Evolutionary conservation across 352 stramenopile genomes (phyloP).

Genomic region (Pythium brachiatum): DNA sequence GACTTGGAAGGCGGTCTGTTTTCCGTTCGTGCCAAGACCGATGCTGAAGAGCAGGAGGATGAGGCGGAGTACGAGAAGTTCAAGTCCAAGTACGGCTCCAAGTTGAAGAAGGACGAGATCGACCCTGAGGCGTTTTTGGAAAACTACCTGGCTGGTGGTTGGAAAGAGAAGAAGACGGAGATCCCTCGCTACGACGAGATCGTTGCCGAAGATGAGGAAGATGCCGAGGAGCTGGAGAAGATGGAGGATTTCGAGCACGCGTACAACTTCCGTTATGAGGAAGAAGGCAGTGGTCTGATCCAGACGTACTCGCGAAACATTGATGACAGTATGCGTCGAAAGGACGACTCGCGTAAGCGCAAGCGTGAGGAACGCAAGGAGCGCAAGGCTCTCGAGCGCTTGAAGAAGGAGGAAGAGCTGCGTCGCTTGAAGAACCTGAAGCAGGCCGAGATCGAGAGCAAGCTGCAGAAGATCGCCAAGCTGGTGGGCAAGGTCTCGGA

Average conservation of each 20-base stretch:
- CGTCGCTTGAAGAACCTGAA: conserved; percentile 98
- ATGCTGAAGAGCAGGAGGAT: conserved; percentile 54
- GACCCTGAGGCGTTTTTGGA: conserved; percentile 77
- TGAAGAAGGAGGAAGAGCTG: conserved; percentile 97
- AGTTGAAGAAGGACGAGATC: conserved; percentile 57
- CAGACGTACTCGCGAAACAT: conserved; percentile 82
- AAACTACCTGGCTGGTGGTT: conserved; percentile 76
- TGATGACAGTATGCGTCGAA: conserved; percentile 91
- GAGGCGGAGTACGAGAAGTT: conserved; percentile 68
- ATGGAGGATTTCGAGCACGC: conserved; percentile 97
- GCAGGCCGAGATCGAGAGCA: conserved; percentile 93
- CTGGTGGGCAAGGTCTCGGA: conserved; percentile 78
- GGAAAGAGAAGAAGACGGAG: conserved; percentile 72
- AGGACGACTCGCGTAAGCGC: conserved; percentile 95
- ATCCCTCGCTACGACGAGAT: conserved; percentile 82
- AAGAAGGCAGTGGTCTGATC: conserved; percentile 89
- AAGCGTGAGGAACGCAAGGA: conserved; percentile 94
- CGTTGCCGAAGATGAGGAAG: conserved; percentile 86
- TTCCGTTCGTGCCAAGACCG: conserved; percentile 62
- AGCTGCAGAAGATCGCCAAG: conserved; percentile 90
- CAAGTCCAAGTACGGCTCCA: conserved; percentile 60
- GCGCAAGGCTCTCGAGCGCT: conserved; percentile 93
- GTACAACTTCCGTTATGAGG: conserved; percentile 99
- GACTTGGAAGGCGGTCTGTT: conserved; percentile 74
- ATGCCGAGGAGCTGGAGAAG: conserved; percentile 91